Evolutionary conservation across 2,329 filamentous ascomycete species (phyloP).

Genomic region (Colletotrichum noveboracense): DNA sequence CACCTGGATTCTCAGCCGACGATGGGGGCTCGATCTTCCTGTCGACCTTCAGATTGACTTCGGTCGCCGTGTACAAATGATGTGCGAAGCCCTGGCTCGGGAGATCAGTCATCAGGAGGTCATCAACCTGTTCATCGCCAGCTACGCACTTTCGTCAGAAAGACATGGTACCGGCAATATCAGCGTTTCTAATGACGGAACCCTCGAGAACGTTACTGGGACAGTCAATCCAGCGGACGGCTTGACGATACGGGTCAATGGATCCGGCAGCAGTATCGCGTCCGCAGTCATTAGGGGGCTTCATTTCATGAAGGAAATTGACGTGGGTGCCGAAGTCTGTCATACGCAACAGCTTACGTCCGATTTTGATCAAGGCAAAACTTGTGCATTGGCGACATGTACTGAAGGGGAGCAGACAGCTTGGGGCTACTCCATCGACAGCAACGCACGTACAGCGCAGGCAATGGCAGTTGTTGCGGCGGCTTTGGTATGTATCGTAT

Average conservation of each 20-base stretch:
- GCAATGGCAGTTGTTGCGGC: neutral
- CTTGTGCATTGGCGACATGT: neutral
- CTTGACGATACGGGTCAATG: neutral
- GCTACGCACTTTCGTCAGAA: neutral
- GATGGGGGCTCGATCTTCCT: neutral
- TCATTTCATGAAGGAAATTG: neutral
- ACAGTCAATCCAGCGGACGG: neutral
- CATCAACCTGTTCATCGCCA: neutral
- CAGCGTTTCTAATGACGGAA: neutral
- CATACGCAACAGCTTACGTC: neutral
- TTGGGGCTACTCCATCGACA: neutral
- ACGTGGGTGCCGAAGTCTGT: neutral
- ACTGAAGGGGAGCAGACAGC: neutral
- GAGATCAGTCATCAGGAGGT: slow-evolving; percentile 5
- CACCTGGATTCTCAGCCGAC: neutral
- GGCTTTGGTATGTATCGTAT: neutral
- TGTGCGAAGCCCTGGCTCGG: slow-evolving; percentile 1
- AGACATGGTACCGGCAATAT: neutral
- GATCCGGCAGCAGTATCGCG: neutral
- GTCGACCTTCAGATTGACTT: neutral
- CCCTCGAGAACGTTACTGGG: neutral
- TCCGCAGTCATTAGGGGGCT: neutral
- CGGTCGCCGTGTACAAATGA: slow-evolving; percentile 1
- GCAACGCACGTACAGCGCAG: neutral
- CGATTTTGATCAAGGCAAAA: neutral